phyloP scores from a whole-genome alignment of 176 grass and related monocot genomes.

The Aegilops bicornis region DNA sequence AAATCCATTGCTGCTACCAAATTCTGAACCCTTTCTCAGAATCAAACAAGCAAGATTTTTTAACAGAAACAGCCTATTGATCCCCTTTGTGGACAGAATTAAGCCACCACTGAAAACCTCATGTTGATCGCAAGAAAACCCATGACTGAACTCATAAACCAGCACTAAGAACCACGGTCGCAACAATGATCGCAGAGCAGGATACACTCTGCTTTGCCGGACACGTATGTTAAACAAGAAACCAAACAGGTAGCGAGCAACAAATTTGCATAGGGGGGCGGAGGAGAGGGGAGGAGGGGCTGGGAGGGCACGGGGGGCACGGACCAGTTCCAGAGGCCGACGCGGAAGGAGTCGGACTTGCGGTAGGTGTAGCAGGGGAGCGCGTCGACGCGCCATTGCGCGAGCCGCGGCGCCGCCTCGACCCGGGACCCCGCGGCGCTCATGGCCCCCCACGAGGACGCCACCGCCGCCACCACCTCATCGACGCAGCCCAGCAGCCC shows the following conservation, averaged over 20 bases:
- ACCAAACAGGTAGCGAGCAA: not conserved
- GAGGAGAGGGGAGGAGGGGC: not conserved
- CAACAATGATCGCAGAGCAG: not conserved
- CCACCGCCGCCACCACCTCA: conserved; percentile 88
- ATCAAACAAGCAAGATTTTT: not conserved
- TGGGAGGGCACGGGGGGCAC: not conserved
- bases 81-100: not conserved
- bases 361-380: conserved; percentile 77
- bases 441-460: conserved; percentile 54
- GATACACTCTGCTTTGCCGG: not conserved
- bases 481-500: conserved; percentile 94
- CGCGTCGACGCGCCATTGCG: conserved; percentile 90
- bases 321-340: conserved; percentile 98
- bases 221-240: not conserved
- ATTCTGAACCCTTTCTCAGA: not conserved
- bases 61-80: not conserved
- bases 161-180: not conserved
- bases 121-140: not conserved
- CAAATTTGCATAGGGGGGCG: not conserved
- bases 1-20: not conserved
- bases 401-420: conserved; percentile 79
- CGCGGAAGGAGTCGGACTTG: conserved; percentile 87
- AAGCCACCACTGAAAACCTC: not conserved
- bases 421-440: conserved; percentile 59
- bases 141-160: too few species aligned